A percentile compares a stretch with the other conserved stretches of the same genome.
These are phyloP conservation scores for Microthlaspi erraticum DNA, from an alignment of 345 rosid species.

Conservation along the genomic window DNA sequence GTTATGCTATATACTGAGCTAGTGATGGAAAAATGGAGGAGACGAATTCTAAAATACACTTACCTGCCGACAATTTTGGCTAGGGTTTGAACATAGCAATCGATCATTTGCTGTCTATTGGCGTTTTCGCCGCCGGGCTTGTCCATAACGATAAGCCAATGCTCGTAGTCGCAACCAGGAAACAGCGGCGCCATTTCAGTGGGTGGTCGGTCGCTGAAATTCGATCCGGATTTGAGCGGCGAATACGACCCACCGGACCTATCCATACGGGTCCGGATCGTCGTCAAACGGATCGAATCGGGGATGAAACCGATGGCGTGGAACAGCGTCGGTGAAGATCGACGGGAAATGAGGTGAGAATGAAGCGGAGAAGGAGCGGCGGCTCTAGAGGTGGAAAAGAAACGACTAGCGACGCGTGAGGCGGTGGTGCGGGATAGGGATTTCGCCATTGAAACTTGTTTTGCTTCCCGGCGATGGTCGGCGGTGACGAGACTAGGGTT, in stretches of 20 bases:
- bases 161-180: conserved; percentile 92
- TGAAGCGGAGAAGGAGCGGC: conserved; percentile 16
- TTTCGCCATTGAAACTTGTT: conserved; percentile 40
- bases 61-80: conserved; percentile 65
- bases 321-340: conserved; percentile 32
- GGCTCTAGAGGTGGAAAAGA: conserved; percentile 25
- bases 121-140: conserved; percentile 92
- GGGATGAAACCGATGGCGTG: conserved; percentile 31
- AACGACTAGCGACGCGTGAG: conserved; percentile 40
- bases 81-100: conserved; percentile 76
- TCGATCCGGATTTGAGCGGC: conserved; percentile 81
- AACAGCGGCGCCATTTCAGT: conserved; percentile 96
- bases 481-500: conserved; percentile 31
- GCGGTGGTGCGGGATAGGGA: conserved; percentile 36
- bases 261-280: conserved; percentile 74
- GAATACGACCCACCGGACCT: conserved; percentile 78
- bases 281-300: conserved; percentile 47
- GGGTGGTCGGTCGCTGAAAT: conserved; percentile 88
- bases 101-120: conserved; percentile 88
- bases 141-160: conserved; percentile 99
- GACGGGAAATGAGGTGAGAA: conserved; percentile 37
- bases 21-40: not conserved
- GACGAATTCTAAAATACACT: not conserved
- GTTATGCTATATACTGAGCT: not conserved
- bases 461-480: conserved; percentile 24